A percentile compares a stretch with the other conserved stretches of the same genome.
Conservation (phyloP, 805 yeast genomes). For the Metschnikowia reukaufii region DNA sequence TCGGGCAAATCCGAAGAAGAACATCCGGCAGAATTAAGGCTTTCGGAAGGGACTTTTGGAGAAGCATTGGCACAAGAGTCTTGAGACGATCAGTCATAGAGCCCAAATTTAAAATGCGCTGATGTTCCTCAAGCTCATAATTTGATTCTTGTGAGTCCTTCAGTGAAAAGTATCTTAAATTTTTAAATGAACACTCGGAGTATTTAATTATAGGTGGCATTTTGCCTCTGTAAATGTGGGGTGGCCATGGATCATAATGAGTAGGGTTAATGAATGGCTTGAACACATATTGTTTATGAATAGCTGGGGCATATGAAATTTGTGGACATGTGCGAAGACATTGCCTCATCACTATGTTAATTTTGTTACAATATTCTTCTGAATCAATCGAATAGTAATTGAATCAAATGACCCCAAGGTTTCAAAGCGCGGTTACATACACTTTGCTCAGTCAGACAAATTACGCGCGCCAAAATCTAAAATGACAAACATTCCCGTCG, state of each 20-base stretch:
- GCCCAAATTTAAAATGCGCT: constrained; percentile 53
- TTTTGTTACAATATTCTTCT: not conserved
- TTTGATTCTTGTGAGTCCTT: not conserved
- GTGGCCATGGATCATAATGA: not conserved
- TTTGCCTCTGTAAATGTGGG: not conserved
- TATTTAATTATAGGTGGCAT: too few relatives aligned
- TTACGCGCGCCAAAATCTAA: not conserved
- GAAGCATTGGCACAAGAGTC: constrained; percentile 49
- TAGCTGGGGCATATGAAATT: not conserved
- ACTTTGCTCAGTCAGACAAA: not conserved
- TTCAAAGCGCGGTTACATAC: not conserved
- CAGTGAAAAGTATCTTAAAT: not conserved
- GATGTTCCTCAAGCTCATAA: constrained; percentile 21
- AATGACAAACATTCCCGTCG: not conserved
- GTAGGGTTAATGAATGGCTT: not conserved
- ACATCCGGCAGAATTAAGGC: constrained; percentile 46
- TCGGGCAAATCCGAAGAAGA: constrained; percentile 56
- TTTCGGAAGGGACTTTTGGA: constrained; percentile 46
- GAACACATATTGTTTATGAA: not conserved
- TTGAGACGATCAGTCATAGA: constrained; percentile 49
- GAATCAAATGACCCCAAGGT: too few relatives aligned
- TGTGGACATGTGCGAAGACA: not conserved
- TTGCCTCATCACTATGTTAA: not conserved
- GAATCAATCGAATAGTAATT: not conserved
- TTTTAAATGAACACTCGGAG: not conserved